Conservation (phyloP, 1,284 basidiomycete species). For the Testicularia cyperi region DNA sequence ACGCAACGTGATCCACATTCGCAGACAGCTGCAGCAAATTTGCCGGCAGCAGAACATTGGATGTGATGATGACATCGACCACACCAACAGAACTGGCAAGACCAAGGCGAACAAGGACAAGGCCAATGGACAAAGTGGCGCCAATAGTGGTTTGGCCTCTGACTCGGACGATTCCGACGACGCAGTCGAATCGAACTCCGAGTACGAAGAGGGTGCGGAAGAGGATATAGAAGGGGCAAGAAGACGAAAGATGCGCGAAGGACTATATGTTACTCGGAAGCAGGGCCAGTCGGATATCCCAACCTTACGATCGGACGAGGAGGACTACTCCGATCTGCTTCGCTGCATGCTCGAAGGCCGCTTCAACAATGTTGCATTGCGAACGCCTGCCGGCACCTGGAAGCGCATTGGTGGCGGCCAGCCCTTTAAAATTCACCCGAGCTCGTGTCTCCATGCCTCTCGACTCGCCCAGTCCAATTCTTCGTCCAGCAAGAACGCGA, state of each 20-base stretch:
- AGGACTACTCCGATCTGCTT: slow-evolving; percentile 30
- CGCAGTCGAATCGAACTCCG: background rate
- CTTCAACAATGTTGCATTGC: slow-evolving; percentile 39
- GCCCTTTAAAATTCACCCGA: slow-evolving; percentile 53
- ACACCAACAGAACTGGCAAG: background rate
- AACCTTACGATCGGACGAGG: slow-evolving; percentile 2
- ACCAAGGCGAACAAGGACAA: background rate
- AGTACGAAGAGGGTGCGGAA: background rate
- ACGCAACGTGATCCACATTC: slow-evolving; percentile 48
- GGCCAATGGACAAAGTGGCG: too few species aligned
- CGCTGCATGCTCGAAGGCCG: slow-evolving; percentile 41
- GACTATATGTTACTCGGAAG: slow-evolving; percentile 24
- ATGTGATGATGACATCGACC: slow-evolving; percentile 40
- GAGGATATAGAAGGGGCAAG: slow-evolving; percentile 2
- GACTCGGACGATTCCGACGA: slow-evolving; percentile 14
- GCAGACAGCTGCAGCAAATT: slow-evolving; percentile 45
- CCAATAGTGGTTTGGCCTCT: too few species aligned
- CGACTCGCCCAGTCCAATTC: too few species aligned
- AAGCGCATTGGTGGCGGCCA: slow-evolving; percentile 30
- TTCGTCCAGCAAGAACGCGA: too few species aligned
- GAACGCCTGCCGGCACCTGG: slow-evolving; percentile 41
- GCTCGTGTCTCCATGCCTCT: slow-evolving; percentile 40
- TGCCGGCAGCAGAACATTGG: slow-evolving; percentile 45
- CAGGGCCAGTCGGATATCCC: background rate
- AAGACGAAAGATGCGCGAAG: slow-evolving; percentile 1